Conservation (phyloP, 768 basidiomycete species). For the Panaeolus papilionaceus region DNA sequence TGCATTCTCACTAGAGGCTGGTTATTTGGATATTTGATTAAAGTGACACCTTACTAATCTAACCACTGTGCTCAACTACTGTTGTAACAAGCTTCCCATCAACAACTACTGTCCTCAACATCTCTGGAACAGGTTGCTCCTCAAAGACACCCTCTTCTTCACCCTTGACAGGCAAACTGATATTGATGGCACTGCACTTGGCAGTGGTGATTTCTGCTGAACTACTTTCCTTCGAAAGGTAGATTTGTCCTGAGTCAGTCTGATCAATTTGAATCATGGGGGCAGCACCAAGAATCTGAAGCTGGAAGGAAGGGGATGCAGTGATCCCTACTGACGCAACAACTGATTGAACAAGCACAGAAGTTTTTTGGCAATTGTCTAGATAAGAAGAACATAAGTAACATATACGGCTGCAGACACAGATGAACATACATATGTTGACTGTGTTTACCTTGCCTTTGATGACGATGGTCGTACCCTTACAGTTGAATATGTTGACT, state of each 20-base stretch:
- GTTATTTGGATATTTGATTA: too few relatives aligned
- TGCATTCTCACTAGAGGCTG: too few relatives aligned
- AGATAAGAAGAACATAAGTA: slow-evolving; percentile 15
- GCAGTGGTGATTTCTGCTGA: slow-evolving; percentile 87
- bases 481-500: slow-evolving; percentile 91
- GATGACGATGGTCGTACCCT: slow-evolving; percentile 80
- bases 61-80: slow-evolving; percentile 87
- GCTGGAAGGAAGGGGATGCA: slow-evolving; percentile 88
- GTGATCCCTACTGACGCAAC: slow-evolving; percentile 92
- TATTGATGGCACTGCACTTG: slow-evolving; percentile 93
- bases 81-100: slow-evolving; percentile 87
- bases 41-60: slow-evolving; percentile 31
- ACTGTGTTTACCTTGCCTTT: slow-evolving; percentile 97
- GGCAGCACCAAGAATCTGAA: slow-evolving; percentile 89
- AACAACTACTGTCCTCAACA: slow-evolving; percentile 86
- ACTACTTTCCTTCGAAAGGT: slow-evolving; percentile 84
- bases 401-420: neutral
- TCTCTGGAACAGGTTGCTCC: slow-evolving; percentile 93
- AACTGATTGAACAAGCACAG: slow-evolving; percentile 88
- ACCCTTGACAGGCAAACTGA: slow-evolving; percentile 83
- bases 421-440: slow-evolving; percentile 68
- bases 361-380: slow-evolving; percentile 91
- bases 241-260: slow-evolving; percentile 95
- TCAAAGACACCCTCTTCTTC: slow-evolving; percentile 93
- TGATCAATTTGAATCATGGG: slow-evolving; percentile 95